Conservation (phyloP, 495 filamentous ascomycete species). For the Xylaria longipes region DNA sequence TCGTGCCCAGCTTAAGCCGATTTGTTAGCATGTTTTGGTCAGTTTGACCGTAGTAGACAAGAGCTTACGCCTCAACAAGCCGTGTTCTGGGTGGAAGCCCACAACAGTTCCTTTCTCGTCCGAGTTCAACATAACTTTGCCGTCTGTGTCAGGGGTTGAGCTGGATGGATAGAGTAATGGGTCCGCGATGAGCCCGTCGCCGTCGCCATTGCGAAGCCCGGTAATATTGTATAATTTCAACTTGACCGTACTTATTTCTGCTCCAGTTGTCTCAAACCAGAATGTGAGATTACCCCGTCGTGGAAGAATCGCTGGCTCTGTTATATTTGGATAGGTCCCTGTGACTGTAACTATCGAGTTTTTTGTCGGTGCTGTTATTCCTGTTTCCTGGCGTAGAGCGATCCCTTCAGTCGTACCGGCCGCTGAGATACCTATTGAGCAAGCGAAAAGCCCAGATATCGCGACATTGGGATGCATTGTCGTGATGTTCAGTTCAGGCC, state of each 20-base stretch:
- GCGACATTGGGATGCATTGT: constrained; percentile 41
- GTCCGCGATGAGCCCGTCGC: neutral
- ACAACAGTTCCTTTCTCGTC: neutral
- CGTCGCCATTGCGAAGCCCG: neutral
- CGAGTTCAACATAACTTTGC: neutral
- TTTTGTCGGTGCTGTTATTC: neutral
- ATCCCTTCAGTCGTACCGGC: neutral
- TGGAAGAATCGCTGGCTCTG: neutral
- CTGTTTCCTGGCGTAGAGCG: too few relatives aligned
- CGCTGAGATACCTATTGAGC: constrained; percentile 23
- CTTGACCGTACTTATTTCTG: neutral
- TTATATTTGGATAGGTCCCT: neutral
- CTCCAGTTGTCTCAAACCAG: constrained; percentile 15
- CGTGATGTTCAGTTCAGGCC: constrained; percentile 23
- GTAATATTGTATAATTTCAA: neutral
- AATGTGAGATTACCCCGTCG: neutral
- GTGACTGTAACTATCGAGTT: neutral
- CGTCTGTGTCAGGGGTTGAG: neutral
- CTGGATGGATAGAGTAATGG: neutral
- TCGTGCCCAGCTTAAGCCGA: neutral
- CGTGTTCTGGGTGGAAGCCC: neutral
- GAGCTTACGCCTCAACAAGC: neutral
- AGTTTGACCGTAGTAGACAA: neutral
- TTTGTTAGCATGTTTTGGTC: neutral
- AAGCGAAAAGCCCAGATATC: constrained; percentile 35